Evolutionary conservation across 345 rosid genomes (phyloP).

Genomic region (Stellera chamaejasme): DNA sequence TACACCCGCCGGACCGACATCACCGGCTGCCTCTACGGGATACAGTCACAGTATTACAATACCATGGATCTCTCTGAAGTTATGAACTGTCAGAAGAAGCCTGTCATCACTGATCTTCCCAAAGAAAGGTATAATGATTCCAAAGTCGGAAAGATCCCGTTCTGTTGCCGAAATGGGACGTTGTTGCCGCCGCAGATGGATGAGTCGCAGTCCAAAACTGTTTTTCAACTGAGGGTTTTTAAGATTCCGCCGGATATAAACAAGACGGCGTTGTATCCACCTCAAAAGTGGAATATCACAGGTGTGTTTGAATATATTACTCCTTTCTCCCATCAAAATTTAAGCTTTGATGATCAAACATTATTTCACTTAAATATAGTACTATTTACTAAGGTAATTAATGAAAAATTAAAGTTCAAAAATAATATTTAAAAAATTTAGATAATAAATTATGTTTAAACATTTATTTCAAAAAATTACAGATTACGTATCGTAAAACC

Average conservation of each 20-base stretch:
- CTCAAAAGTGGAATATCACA: slow-evolving; percentile 38
- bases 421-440: too few species aligned
- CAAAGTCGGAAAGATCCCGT: slow-evolving; percentile 29
- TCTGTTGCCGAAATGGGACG: slow-evolving; percentile 47
- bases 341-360: too few species aligned
- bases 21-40: slow-evolving; percentile 36
- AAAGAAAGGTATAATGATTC: slow-evolving; percentile 26
- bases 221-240: slow-evolving; percentile 38
- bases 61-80: slow-evolving; percentile 31
- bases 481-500: too few species aligned
- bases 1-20: slow-evolving; percentile 24
- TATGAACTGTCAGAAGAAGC: slow-evolving; percentile 33
- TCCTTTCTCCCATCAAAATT: too few species aligned
- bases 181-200: slow-evolving; percentile 34
- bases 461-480: too few species aligned
- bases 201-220: slow-evolving; percentile 22
- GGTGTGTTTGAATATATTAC: too few species aligned
- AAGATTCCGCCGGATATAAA: slow-evolving; percentile 50
- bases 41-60: slow-evolving; percentile 26
- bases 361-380: too few species aligned
- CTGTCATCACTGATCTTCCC: slow-evolving; percentile 41
- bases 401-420: too few species aligned
- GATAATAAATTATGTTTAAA: too few species aligned
- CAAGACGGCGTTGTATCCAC: slow-evolving; percentile 29
- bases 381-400: too few species aligned